Conservation (phyloP, 78 protist species). For the Polysphondylium violaceum region DNA sequence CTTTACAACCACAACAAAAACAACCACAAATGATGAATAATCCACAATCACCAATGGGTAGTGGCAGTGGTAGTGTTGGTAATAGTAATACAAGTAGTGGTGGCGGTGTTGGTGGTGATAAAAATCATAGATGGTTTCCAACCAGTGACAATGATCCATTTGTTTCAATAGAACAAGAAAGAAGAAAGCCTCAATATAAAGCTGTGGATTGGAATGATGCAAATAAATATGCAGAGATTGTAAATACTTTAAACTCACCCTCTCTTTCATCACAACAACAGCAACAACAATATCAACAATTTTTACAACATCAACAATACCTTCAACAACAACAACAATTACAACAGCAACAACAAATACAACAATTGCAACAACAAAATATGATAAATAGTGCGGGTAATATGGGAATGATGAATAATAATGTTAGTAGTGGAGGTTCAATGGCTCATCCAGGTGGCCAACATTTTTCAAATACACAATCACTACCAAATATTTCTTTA, state of each 20-base stretch:
- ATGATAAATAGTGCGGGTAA: slow-evolving; percentile 1
- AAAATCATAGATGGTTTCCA: slow-evolving; percentile 72
- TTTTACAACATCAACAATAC: slow-evolving; percentile 24
- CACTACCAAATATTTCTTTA: neutral
- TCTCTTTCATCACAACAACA: slow-evolving; percentile 24
- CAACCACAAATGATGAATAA: neutral
- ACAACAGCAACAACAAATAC: neutral
- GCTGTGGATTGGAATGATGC: slow-evolving; percentile 67
- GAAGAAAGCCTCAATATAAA: slow-evolving; percentile 57
- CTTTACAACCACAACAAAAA: neutral
- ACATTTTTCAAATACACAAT: neutral
- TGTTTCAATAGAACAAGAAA: slow-evolving; percentile 50
- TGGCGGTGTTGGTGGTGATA: slow-evolving; percentile 12
- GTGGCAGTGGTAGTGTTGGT: neutral
- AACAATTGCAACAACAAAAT: neutral
- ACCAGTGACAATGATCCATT: slow-evolving; percentile 74
- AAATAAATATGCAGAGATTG: slow-evolving; percentile 48
- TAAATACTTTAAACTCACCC: slow-evolving; percentile 26
- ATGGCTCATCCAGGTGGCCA: slow-evolving; percentile 5
- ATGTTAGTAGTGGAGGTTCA: too few species aligned
- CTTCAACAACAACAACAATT: slow-evolving; percentile 38
- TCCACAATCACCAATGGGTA: neutral
- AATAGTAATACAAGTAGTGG: neutral
- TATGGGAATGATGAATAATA: neutral
- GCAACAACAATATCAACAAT: neutral